Conservation (phyloP, 1,284 basidiomycete genomes). For the Wolfiporia cocos region DNA sequence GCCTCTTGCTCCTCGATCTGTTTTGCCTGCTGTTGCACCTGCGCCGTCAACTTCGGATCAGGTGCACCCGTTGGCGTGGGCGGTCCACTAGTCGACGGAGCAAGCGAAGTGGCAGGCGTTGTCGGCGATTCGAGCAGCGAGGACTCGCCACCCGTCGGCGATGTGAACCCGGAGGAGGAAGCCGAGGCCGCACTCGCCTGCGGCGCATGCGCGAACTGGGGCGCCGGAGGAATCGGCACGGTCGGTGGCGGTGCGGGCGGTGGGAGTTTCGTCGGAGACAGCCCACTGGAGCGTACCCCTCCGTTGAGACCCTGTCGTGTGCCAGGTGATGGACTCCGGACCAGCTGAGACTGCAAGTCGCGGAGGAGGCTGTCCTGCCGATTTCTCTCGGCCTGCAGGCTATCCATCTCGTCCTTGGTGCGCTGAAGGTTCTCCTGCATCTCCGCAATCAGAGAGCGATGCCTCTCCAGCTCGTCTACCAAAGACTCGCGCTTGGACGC, state of each 20-base stretch:
- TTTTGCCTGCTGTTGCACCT: slow-evolving; percentile 70
- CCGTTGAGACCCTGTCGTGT: slow-evolving; percentile 43
- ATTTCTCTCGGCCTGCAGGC: slow-evolving; percentile 62
- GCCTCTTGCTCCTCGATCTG: slow-evolving; percentile 78
- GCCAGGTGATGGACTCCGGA: slow-evolving; percentile 41
- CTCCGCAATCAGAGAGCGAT: slow-evolving; percentile 69
- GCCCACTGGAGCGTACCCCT: slow-evolving; percentile 45
- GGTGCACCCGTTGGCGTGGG: slow-evolving; percentile 23
- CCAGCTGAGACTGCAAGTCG: slow-evolving; percentile 72
- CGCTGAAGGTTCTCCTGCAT: slow-evolving; percentile 70
- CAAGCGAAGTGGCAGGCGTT: slow-evolving; percentile 49
- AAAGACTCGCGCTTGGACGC: slow-evolving; percentile 70
- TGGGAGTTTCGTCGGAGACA: slow-evolving; percentile 71
- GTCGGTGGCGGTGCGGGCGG: slow-evolving; percentile 87
- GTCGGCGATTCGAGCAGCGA: slow-evolving; percentile 50
- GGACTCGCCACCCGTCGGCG: slow-evolving; percentile 57
- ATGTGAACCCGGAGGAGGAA: slow-evolving; percentile 38
- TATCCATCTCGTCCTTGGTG: slow-evolving; percentile 77
- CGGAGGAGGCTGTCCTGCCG: slow-evolving; percentile 62
- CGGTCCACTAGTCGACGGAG: slow-evolving; percentile 31
- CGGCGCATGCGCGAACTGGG: slow-evolving; percentile 40
- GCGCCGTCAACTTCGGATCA: slow-evolving; percentile 52
- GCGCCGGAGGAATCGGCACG: slow-evolving; percentile 81
- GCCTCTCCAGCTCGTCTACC: slow-evolving; percentile 67
- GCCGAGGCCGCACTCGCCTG: slow-evolving; percentile 35